phyloP scores from a whole-genome alignment of 2,329 filamentous ascomycete genomes.

The Ceratocystis lukuohia region DNA sequence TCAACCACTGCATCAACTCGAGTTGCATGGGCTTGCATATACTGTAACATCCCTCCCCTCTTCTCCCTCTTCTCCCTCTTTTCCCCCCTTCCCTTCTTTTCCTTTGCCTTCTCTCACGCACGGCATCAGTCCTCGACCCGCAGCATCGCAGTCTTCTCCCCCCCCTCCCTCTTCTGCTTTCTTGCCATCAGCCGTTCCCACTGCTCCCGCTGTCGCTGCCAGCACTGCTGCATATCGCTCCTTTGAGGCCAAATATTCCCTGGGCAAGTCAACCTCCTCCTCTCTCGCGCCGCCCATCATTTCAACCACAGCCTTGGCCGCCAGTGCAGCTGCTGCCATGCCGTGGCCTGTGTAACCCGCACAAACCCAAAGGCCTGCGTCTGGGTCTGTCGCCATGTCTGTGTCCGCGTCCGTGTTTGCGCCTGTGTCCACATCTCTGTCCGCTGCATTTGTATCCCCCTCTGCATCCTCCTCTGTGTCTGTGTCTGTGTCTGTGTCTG shows the following conservation, averaged over 20 bases:
- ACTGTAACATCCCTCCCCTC: background rate
- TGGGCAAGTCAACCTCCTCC: constrained; percentile 33
- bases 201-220: background rate
- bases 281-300: constrained; percentile 39
- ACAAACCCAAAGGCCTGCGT: constrained; percentile 45
- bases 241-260: constrained; percentile 30
- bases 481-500: no score
- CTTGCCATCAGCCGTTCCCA: background rate
- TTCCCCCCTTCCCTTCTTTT: background rate
- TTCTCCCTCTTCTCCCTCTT: background rate
- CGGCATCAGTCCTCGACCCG: background rate
- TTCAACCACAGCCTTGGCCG: constrained; percentile 48
- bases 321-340: constrained; percentile 60
- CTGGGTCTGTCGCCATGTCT: background rate
- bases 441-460: no score
- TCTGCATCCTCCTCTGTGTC: no score
- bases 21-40: no score
- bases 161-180: background rate
- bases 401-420: no score
- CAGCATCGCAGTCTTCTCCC: background rate
- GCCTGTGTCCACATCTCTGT: constrained; percentile 12
- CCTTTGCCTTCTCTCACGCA: background rate
- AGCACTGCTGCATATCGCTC: constrained; percentile 22
- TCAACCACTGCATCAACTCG: no score
- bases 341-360: constrained; percentile 63